Evolutionary conservation across 441 rosid species (phyloP).

Genomic region (Macaranga tanarius): DNA sequence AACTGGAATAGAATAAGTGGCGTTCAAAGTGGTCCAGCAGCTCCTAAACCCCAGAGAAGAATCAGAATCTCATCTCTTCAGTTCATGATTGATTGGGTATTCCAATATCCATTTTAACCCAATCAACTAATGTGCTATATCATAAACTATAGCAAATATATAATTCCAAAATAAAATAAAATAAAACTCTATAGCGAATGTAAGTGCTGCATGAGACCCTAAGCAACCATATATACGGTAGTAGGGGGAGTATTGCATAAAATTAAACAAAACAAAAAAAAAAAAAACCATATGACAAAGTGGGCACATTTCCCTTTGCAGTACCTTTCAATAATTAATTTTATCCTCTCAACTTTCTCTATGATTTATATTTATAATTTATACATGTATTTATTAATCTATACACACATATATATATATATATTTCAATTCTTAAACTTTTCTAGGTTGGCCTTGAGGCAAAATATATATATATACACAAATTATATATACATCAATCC

Average conservation of each 20-base stretch:
- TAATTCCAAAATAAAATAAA: too few relatives aligned
- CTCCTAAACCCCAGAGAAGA: constrained; percentile 29
- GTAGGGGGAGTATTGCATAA: constrained; percentile 3
- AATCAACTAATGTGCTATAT: constrained; percentile 10
- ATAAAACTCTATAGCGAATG: too few relatives aligned
- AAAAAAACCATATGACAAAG: neutral
- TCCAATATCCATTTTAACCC: constrained; percentile 31
- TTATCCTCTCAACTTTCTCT: neutral
- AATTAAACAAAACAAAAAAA: too few relatives aligned
- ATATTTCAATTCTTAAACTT: too few relatives aligned
- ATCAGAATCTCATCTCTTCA: constrained; percentile 44
- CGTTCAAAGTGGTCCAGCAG: constrained; percentile 38
- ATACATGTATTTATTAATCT: too few relatives aligned
- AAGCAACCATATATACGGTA: constrained; percentile 12
- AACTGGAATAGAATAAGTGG: constrained; percentile 13
- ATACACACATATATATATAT: too few relatives aligned
- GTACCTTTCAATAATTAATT: constrained; percentile 18
- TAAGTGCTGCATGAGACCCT: constrained; percentile 11
- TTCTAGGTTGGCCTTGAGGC: neutral
- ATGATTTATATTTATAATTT: neutral
- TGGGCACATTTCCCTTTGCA: constrained; percentile 25
- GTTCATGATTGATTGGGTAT: constrained; percentile 42
- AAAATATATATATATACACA: too few relatives aligned
- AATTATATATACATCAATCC: too few relatives aligned
- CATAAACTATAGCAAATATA: constrained; percentile 3